phyloP scores from a whole-genome alignment of 495 filamentous ascomycete genomes.

The Penicillium pancosmium region DNA sequence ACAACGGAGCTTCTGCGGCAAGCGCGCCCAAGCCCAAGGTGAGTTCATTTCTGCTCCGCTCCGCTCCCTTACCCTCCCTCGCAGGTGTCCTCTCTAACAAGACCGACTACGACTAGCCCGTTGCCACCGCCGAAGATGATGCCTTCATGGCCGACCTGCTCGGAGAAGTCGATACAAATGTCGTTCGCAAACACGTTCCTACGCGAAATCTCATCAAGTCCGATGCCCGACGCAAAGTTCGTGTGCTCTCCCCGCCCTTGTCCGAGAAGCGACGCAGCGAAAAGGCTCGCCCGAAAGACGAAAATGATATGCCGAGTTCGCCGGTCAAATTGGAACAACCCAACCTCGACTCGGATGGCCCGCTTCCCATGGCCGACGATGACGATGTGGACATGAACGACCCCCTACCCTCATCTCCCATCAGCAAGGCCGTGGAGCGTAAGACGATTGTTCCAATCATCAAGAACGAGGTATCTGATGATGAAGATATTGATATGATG shows the following conservation, averaged over 20 bases:
- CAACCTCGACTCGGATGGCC: slow-evolving; percentile 46
- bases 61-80: neutral
- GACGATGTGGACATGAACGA: slow-evolving; percentile 86
- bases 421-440: slow-evolving; percentile 75
- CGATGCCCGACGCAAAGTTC: slow-evolving; percentile 73
- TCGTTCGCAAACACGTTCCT: slow-evolving; percentile 58
- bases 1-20: slow-evolving; percentile 61
- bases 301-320: slow-evolving; percentile 44
- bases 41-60: slow-evolving; percentile 16
- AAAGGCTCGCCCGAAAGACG: slow-evolving; percentile 43
- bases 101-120: slow-evolving; percentile 35
- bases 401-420: slow-evolving; percentile 82
- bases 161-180: slow-evolving; percentile 84
- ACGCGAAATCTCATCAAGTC: slow-evolving; percentile 68
- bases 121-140: slow-evolving; percentile 78
- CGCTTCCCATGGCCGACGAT: slow-evolving; percentile 44
- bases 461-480: slow-evolving; percentile 68
- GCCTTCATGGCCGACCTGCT: slow-evolving; percentile 83
- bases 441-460: slow-evolving; percentile 57
- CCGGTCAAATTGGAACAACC: slow-evolving; percentile 35
- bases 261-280: slow-evolving; percentile 51
- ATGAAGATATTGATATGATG: slow-evolving; percentile 81
- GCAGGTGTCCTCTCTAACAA: neutral
- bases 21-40: slow-evolving; percentile 81
- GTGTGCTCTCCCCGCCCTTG: slow-evolving; percentile 75